Percentiles rank a stretch among this genome's conserved stretches.
Evolutionary conservation across 2,329 filamentous ascomycete species (phyloP).

Genomic region (Teratosphaeriaceae sp.): DNA sequence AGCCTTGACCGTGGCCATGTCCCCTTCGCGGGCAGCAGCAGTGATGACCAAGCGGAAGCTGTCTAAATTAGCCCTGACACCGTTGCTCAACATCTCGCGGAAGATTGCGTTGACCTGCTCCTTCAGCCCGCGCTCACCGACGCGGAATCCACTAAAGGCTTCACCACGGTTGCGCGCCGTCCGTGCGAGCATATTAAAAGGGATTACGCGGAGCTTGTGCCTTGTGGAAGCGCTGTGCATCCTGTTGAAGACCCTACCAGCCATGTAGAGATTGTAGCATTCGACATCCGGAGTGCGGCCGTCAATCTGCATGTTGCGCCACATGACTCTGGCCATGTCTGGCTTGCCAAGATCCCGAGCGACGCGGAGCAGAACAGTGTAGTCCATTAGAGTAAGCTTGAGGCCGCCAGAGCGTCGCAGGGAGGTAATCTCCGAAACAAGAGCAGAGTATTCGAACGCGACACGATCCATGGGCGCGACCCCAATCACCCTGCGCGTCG

Average conservation of each 20-base stretch:
- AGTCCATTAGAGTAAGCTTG: constrained; percentile 41
- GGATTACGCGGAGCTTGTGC: constrained; percentile 35
- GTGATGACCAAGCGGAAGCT: constrained; percentile 50
- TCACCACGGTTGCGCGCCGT: constrained; percentile 3
- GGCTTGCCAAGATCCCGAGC: constrained; percentile 44
- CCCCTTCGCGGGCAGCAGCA: constrained; percentile 47
- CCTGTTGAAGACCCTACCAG: constrained; percentile 40
- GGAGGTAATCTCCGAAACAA: constrained; percentile 33
- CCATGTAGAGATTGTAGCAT: constrained; percentile 52
- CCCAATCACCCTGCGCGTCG: constrained; percentile 38
- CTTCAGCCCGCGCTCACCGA: constrained; percentile 25
- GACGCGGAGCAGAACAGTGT: constrained; percentile 47
- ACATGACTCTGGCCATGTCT: constrained; percentile 39
- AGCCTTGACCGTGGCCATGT: constrained; percentile 39
- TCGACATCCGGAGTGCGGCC: constrained; percentile 38
- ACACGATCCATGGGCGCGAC: constrained; percentile 32
- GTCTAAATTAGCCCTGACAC: constrained; percentile 42
- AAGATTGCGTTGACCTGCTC: constrained; percentile 34
- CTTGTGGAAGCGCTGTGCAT: constrained; percentile 30
- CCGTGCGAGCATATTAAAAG: constrained; percentile 19
- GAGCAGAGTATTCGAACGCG: constrained; percentile 34
- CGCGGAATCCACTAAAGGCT: constrained; percentile 19
- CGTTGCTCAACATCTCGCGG: constrained; percentile 40
- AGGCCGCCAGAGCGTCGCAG: constrained; percentile 33
- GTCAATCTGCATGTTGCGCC: constrained; percentile 38